phyloP scores from a whole-genome alignment of 2,329 filamentous ascomycete species.

The Orbilia brochopaga region DNA sequence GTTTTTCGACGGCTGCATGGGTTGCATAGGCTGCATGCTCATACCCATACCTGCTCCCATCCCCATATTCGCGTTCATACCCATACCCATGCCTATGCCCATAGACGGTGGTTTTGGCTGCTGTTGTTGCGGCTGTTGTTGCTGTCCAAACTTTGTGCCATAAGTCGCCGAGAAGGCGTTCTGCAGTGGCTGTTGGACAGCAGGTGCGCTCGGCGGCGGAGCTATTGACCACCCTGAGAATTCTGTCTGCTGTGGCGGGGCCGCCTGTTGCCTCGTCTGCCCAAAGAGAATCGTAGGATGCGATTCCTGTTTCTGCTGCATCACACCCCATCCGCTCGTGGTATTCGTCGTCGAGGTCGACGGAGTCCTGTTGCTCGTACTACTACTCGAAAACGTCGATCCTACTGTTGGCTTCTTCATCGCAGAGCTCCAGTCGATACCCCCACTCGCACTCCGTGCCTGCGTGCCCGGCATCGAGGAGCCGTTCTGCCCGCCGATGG shows the following conservation, averaged over 20 bases:
- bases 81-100: conserved; percentile 57
- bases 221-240: conserved; percentile 57
- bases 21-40: conserved; percentile 65
- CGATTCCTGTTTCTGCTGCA: conserved; percentile 44
- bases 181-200: background rate
- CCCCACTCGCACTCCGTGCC: conserved; percentile 22
- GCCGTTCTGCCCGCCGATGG: conserved; percentile 30
- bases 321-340: conserved; percentile 29
- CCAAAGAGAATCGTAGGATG: conserved; percentile 52
- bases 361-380: conserved; percentile 13
- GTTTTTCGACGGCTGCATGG: conserved; percentile 61
- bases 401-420: conserved; percentile 30
- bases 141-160: conserved; percentile 9
- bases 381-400: conserved; percentile 14
- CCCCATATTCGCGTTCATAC: conserved; percentile 64
- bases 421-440: conserved; percentile 53
- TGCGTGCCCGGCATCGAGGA: conserved; percentile 35
- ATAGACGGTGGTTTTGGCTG: conserved; percentile 31
- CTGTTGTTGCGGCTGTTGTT: conserved; percentile 59
- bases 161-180: conserved; percentile 20
- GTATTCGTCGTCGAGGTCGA: conserved; percentile 20
- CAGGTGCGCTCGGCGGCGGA: conserved; percentile 53
- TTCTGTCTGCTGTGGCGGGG: conserved; percentile 46
- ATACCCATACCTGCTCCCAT: conserved; percentile 55
- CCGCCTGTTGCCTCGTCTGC: conserved; percentile 51